Conservation (phyloP, 768 basidiomycete genomes). For the Cubamyces lactineus region DNA sequence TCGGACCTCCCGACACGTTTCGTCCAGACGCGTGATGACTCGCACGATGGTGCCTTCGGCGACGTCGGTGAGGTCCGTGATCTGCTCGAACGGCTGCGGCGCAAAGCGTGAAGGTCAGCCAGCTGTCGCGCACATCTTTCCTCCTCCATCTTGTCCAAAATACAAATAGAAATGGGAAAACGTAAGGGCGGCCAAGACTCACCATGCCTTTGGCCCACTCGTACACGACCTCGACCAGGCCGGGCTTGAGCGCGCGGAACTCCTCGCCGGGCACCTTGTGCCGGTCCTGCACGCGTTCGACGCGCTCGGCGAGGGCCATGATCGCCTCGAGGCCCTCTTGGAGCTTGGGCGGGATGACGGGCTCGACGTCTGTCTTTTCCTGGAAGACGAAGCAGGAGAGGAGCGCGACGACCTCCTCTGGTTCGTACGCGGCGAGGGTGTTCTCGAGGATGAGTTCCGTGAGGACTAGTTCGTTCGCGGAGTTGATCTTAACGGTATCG, state of each 20-base stretch:
- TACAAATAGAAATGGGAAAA: background rate
- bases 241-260: conserved; percentile 84
- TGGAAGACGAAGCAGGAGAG: conserved; percentile 98
- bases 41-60: conserved; percentile 97
- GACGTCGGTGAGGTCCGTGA: conserved; percentile 89
- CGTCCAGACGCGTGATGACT: conserved; percentile 93
- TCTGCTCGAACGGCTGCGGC: conserved; percentile 90
- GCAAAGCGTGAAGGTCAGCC: background rate
- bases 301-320: conserved; percentile 72
- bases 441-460: conserved; percentile 98
- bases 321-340: conserved; percentile 82
- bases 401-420: conserved; percentile 95
- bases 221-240: conserved; percentile 94
- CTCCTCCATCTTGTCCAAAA: background rate
- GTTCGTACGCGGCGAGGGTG: conserved; percentile 84
- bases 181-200: conserved; percentile 29
- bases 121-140: background rate
- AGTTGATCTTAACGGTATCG: conserved; percentile 75
- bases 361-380: conserved; percentile 94
- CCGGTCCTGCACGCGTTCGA: conserved; percentile 77
- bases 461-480: conserved; percentile 93
- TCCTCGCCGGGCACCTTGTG: conserved; percentile 81
- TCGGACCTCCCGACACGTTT: conserved; percentile 94
- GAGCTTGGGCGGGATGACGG: conserved; percentile 76
- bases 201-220: conserved; percentile 99